A percentile compares a stretch with the other conserved stretches of the same genome.
Conservation (phyloP, 1,284 basidiomycete species). For the Stygiomarasmius scandens region DNA sequence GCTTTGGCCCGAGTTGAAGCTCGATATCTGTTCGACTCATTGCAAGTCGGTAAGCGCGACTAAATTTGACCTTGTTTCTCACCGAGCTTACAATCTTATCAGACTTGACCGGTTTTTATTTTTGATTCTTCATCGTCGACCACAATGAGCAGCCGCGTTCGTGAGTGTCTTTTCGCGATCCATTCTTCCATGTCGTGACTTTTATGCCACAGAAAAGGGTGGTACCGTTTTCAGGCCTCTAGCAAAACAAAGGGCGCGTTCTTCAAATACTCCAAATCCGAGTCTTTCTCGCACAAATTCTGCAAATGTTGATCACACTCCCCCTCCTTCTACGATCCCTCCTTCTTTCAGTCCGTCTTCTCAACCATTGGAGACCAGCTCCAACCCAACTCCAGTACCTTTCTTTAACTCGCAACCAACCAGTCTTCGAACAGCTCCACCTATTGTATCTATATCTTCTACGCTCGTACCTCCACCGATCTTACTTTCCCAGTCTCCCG, state of each 20-base stretch:
- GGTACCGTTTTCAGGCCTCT: slow-evolving; percentile 68
- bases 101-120: background rate
- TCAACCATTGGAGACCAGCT: background rate
- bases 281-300: slow-evolving; percentile 1
- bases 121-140: background rate
- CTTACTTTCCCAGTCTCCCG: slow-evolving; percentile 26
- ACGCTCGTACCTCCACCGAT: slow-evolving; percentile 8
- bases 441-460: slow-evolving; percentile 4
- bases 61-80: slow-evolving; percentile 30
- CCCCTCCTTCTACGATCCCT: background rate
- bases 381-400: background rate
- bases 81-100: background rate
- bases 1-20: slow-evolving; percentile 55
- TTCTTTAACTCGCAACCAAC: background rate
- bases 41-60: slow-evolving; percentile 14
- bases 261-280: slow-evolving; percentile 17
- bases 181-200: slow-evolving; percentile 9
- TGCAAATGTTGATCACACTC: background rate
- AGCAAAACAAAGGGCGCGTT: slow-evolving; percentile 50
- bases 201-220: slow-evolving; percentile 61
- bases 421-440: slow-evolving; percentile 13
- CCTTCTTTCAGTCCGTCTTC: background rate
- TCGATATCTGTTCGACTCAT: slow-evolving; percentile 34
- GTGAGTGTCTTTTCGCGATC: slow-evolving; percentile 47
- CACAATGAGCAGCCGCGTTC: slow-evolving; percentile 74